These are phyloP conservation scores for Ophiostoma sp. DNA, from an alignment of 2,329 filamentous ascomycete genomes.

Conservation along the genomic window DNA sequence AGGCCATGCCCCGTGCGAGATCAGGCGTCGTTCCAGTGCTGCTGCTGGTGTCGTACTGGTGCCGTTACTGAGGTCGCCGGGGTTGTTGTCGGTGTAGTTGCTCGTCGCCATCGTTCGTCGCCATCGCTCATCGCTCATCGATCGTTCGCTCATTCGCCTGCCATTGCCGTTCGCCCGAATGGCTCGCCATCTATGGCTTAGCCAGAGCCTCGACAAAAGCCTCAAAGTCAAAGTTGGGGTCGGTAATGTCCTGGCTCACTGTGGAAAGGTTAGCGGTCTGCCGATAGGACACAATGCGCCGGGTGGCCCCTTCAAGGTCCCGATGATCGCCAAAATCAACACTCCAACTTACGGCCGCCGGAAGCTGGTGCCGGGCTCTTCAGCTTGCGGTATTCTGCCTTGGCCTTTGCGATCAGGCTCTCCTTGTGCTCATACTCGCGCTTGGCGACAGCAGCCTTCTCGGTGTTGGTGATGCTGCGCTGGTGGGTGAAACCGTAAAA, in stretches of 20 bases:
- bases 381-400: slow-evolving; percentile 76
- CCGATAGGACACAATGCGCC: not conserved
- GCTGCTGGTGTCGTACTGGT: not conserved
- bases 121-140: slow-evolving; percentile 3
- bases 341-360: slow-evolving; percentile 33
- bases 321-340: not conserved
- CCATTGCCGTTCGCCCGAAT: slow-evolving; percentile 16
- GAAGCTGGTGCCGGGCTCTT: slow-evolving; percentile 48
- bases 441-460: slow-evolving; percentile 65
- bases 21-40: slow-evolving; percentile 5
- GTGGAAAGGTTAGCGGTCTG: slow-evolving; percentile 14
- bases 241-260: slow-evolving; percentile 57
- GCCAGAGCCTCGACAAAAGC: slow-evolving; percentile 64
- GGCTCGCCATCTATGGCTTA: slow-evolving; percentile 40
- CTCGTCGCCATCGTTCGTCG: slow-evolving; percentile 4
- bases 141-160: not conserved
- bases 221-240: slow-evolving; percentile 92
- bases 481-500: slow-evolving; percentile 97
- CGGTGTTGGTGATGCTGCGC: slow-evolving; percentile 65
- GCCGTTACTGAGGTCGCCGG: not conserved
- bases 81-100: not conserved
- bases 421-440: slow-evolving; percentile 88
- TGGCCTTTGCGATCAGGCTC: slow-evolving; percentile 86
- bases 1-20: slow-evolving; percentile 17
- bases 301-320: not conserved